phyloP scores from a whole-genome alignment of 768 basidiomycete genomes.

The Psilocybe cubensis region DNA sequence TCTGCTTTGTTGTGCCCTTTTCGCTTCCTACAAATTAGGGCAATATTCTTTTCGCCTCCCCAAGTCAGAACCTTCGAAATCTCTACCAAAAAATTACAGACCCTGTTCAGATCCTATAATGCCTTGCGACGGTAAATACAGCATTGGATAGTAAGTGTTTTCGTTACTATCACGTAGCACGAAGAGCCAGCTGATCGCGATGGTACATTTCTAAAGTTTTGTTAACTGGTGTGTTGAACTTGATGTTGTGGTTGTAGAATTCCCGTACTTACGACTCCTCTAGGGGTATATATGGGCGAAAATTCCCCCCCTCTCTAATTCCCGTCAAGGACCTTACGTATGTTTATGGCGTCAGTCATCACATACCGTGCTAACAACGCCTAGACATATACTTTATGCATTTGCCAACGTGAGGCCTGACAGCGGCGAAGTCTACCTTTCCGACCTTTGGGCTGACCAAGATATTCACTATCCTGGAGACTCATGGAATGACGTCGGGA shows the following conservation, averaged over 20 bases:
- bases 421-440: slow-evolving; percentile 84
- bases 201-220: slow-evolving; percentile 47
- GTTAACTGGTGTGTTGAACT: slow-evolving; percentile 65
- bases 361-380: not conserved
- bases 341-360: slow-evolving; percentile 28
- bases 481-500: slow-evolving; percentile 90
- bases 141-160: slow-evolving; percentile 76
- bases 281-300: slow-evolving; percentile 95
- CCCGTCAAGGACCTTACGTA: slow-evolving; percentile 88
- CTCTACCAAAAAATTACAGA: slow-evolving; percentile 12
- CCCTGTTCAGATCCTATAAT: slow-evolving; percentile 28
- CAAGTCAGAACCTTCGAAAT: slow-evolving; percentile 3
- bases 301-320: slow-evolving; percentile 85
- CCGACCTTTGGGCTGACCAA: slow-evolving; percentile 94
- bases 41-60: slow-evolving; percentile 37
- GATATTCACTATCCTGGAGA: slow-evolving; percentile 97
- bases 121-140: slow-evolving; percentile 62
- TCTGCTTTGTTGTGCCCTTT: slow-evolving; percentile 38
- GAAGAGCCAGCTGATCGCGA: slow-evolving; percentile 6
- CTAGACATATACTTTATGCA: slow-evolving; percentile 87
- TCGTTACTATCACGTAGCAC: not conserved
- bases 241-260: not conserved
- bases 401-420: slow-evolving; percentile 89
- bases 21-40: slow-evolving; percentile 46
- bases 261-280: slow-evolving; percentile 1